Base-by-base conservation (phyloP, 1,284 basidiomycete genomes). In the Takashimella koratensis region DNA sequence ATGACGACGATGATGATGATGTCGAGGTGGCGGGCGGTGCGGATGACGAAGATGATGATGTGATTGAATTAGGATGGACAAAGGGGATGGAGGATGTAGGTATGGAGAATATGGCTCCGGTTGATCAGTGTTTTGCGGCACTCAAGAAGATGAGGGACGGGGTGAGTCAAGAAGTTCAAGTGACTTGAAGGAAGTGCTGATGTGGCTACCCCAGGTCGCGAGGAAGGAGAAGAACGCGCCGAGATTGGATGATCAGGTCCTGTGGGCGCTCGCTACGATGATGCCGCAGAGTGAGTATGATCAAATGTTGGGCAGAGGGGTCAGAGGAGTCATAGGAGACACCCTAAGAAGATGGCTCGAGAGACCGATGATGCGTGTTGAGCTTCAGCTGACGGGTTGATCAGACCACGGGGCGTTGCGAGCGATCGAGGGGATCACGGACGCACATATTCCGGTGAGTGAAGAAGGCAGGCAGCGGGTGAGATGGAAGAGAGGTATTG, bases 81-180 rank as follows among this genome's bases (percentile, higher is more conserved):
- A 77, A 89, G 36, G 85, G 86, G 22, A 85, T 85, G 39, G 36
- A 49, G 25, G 45, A 43, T 13, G 26, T 30, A n/a, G 45, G 10
- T 25, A 10, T 21, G 16, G 8, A 8, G 20, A 47, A 47, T 20
- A 27, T 27, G 20, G 19, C 30, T 23, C 11, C 36, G 16, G 30
- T 5, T 16, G 19, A 52, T 21, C 51, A 44, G 40, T 59, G 57
- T 21, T 23, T 51, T 6, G 26, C 21, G 1, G 57, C 43, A 5
- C 22, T 59, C 20, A 26, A 22, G 5, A 39, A 24, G 13, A 44
- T 59, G 13, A 39, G 43, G 11, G 39, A 43, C 23, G 56, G 52
- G 54, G 58, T 56, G 23, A 4, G 50, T 42, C n/a, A n/a, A n/a
- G n/a, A n/a, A n/a, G n/a, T 22, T 3, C 10, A 3, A 21, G 19